Base-by-base conservation (phyloP, 345 rosid genomes). In the Psidium friedrichsthalianum region DNA sequence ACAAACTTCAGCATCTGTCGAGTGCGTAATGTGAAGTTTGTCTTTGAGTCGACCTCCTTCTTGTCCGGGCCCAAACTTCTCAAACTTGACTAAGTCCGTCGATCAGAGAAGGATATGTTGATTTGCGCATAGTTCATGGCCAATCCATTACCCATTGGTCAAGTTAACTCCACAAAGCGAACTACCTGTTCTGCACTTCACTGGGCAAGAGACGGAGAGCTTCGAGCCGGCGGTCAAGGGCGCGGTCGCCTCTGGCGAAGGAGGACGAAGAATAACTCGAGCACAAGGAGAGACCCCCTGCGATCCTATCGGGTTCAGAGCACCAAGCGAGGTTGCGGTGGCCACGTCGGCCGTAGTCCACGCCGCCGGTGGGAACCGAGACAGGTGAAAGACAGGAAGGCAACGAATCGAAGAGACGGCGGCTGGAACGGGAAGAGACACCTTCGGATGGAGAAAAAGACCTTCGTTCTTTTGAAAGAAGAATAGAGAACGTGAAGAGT, bases 41-140 rank as follows among this genome's bases (percentile, higher is more conserved):
- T 40, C 55, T 52, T 52, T 52, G 55, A 52, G 55, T 52, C 21
- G 32, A 93, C 96, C 97, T 95, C 96, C 97, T 95, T 90, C 89
- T 95, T 93, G 89, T 95, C 95, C 95, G 4, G 97, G 96, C 51
- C 98, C 95, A 80, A 82, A 91, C 93, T 96, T 96, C 96, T 94
- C 98, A 27, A 95, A 94, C 88, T 95, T 94, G 42, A 97, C 98
- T 8, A 94, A 95, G 90, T 74, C 99, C 97, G 84, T 95, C 99
- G 74, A 95, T 94, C 87, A 94, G 87, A 56, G 99, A 92, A 92
- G 88, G 92, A 96, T 55, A 96, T 91, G 2, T 47, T 47, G 51
- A 47, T 47, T 47, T 47, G 51, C 51, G 51, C 51, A 47, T 47
- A 47, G 51, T 47, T 47, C 51, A 47, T 47, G 51, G 51, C 51